These are phyloP conservation scores for Litsea cubeba DNA, from an alignment of 164 flowering plant species.

Conservation along the genomic window DNA sequence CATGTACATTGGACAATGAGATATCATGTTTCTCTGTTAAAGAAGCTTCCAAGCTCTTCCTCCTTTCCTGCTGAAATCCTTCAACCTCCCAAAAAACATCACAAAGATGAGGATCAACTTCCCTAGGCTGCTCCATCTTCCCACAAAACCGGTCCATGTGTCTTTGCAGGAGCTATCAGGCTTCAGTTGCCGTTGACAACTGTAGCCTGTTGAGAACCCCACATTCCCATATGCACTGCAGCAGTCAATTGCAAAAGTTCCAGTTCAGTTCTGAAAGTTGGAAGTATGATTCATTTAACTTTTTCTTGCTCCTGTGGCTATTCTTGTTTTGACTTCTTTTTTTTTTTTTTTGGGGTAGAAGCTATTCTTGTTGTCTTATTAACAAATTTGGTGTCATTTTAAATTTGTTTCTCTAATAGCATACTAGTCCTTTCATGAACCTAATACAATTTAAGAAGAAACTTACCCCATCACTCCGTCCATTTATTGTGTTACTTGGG, in stretches of 20 bases:
- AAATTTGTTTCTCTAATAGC: no score
- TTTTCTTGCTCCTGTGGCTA: not conserved
- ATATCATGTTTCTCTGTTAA: not conserved
- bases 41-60: conserved; percentile 55
- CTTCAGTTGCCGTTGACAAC: conserved; percentile 38
- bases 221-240: conserved; percentile 77
- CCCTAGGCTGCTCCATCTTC: conserved; percentile 60
- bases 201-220: conserved; percentile 67
- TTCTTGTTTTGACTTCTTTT: not conserved
- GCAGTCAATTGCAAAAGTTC: conserved; percentile 11
- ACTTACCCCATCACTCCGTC: no score
- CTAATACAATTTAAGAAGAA: no score
- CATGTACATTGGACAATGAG: not conserved
- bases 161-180: conserved; percentile 34
- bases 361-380: no score
- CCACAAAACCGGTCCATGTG: conserved; percentile 46
- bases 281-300: not conserved
- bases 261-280: not conserved
- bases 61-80: conserved; percentile 47
- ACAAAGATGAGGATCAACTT: conserved; percentile 52
- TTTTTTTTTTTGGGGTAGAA: no score
- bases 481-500: no score
- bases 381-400: no score
- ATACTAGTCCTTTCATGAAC: no score
- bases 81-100: conserved; percentile 69